Conservation (phyloP, 352 stramenopile species). For the Globisporangium parvum region DNA sequence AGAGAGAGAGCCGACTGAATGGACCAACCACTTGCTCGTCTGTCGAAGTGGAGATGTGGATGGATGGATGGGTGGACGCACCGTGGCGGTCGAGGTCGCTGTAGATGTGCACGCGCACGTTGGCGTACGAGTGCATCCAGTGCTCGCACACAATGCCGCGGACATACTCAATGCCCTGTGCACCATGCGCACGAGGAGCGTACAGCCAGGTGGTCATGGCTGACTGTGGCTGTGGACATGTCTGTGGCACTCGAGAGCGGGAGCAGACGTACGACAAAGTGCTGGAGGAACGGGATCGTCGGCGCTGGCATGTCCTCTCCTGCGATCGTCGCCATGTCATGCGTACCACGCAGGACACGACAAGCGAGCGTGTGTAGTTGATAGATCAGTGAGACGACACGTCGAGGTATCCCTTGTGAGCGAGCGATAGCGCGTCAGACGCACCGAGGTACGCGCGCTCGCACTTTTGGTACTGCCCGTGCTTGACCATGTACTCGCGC, state of each 20-base stretch:
- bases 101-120: constrained; percentile 56
- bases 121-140: constrained; percentile 48
- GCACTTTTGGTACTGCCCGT: constrained; percentile 54
- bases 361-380: not conserved
- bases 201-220: not conserved
- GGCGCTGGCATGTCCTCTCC: constrained; percentile 52
- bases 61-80: constrained; percentile 9
- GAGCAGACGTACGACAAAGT: constrained; percentile 23
- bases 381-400: not conserved
- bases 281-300: constrained; percentile 39
- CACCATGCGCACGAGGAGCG: too few species aligned
- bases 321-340: not conserved
- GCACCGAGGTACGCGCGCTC: constrained; percentile 60
- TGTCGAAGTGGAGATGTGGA: not conserved
- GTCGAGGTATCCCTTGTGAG: not conserved
- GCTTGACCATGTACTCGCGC: constrained; percentile 73
- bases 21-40: not conserved
- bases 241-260: too few species aligned
- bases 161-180: constrained; percentile 50
- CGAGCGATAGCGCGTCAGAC: not conserved
- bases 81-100: constrained; percentile 34
- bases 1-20: not conserved
- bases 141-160: constrained; percentile 53
- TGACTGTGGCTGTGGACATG: too few species aligned
- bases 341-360: too few species aligned